phyloP scores from a whole-genome alignment of 2,329 filamentous ascomycete species.

The Colletotrichum sp. region DNA sequence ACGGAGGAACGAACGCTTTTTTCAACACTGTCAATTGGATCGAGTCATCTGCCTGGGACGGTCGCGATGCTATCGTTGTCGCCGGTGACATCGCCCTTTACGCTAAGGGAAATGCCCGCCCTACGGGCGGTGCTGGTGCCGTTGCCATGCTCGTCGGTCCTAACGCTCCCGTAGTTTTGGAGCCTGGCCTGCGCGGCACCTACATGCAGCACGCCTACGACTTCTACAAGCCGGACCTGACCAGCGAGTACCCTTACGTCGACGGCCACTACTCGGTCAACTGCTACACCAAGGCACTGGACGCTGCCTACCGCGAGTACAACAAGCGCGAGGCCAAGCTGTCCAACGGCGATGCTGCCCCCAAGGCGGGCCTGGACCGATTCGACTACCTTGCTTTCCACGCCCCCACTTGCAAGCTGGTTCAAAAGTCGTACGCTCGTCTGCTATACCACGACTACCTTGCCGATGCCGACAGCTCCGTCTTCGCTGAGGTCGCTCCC shows the following conservation, averaged over 20 bases:
- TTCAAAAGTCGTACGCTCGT: conserved; percentile 84
- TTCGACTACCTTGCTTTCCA: conserved; percentile 88
- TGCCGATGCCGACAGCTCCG: conserved; percentile 67
- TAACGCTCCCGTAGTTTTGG: conserved; percentile 76
- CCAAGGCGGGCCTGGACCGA: conserved; percentile 74
- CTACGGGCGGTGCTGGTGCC: conserved; percentile 80
- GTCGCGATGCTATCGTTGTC: conserved; percentile 79
- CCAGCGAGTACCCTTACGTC: conserved; percentile 86
- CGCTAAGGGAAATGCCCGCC: conserved; percentile 81
- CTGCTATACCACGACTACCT: conserved; percentile 89
- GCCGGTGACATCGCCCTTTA: conserved; percentile 86
- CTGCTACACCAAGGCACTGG: conserved; percentile 83
- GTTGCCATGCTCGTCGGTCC: conserved; percentile 83
- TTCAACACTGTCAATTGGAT: conserved; percentile 88
- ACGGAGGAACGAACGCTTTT: conserved; percentile 83
- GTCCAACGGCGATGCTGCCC: conserved; percentile 31
- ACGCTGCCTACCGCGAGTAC: conserved; percentile 83
- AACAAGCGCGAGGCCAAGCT: conserved; percentile 72
- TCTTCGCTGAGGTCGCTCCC: conserved; percentile 76
- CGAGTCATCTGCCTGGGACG: conserved; percentile 87
- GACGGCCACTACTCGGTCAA: conserved; percentile 83
- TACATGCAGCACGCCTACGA: conserved; percentile 88
- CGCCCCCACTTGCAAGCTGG: conserved; percentile 85
- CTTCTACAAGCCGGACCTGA: conserved; percentile 89
- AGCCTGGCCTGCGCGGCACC: conserved; percentile 79